Conservation (phyloP, 768 basidiomycete genomes). For the Tylopilus felleus region DNA sequence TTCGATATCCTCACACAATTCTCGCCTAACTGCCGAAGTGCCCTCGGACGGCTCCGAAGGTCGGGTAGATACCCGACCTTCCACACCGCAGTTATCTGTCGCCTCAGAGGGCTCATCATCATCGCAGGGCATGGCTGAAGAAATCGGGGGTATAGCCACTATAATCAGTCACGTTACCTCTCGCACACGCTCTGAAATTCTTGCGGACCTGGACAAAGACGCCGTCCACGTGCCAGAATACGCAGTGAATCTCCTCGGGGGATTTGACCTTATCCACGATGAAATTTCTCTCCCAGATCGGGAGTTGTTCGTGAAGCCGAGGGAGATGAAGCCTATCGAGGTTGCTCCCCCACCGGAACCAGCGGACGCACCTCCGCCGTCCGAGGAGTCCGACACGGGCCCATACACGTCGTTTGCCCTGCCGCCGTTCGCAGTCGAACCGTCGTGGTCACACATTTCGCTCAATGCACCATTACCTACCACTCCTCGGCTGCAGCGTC, state of each 20-base stretch:
- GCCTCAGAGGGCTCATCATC: conserved; percentile 25
- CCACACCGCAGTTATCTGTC: conserved; percentile 30
- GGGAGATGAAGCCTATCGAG: conserved; percentile 29
- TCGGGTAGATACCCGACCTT: conserved; percentile 24
- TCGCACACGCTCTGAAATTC: conserved; percentile 38
- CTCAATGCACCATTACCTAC: conserved; percentile 21
- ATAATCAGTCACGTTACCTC: conserved; percentile 34
- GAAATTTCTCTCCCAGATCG: conserved; percentile 32
- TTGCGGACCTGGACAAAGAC: conserved; percentile 33
- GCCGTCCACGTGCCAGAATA: conserved; percentile 42
- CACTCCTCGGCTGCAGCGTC: conserved; percentile 20
- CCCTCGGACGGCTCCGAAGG: conserved; percentile 22
- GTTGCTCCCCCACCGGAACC: conserved; percentile 25
- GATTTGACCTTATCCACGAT: conserved; percentile 38
- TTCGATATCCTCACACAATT: conserved; percentile 17
- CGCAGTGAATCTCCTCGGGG: conserved; percentile 42
- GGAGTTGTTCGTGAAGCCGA: conserved; percentile 28
- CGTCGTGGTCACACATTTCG: conserved; percentile 20
- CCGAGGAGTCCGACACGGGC: conserved; percentile 34
- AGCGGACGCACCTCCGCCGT: conserved; percentile 19
- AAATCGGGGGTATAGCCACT: conserved; percentile 32
- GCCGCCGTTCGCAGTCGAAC: conserved; percentile 24
- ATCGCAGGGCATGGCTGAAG: conserved; percentile 20
- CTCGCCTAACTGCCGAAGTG: conserved; percentile 22
- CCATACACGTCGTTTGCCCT: conserved; percentile 32